Conservation (phyloP, 768 basidiomycete genomes). For the Auriscalpium vulgare region DNA sequence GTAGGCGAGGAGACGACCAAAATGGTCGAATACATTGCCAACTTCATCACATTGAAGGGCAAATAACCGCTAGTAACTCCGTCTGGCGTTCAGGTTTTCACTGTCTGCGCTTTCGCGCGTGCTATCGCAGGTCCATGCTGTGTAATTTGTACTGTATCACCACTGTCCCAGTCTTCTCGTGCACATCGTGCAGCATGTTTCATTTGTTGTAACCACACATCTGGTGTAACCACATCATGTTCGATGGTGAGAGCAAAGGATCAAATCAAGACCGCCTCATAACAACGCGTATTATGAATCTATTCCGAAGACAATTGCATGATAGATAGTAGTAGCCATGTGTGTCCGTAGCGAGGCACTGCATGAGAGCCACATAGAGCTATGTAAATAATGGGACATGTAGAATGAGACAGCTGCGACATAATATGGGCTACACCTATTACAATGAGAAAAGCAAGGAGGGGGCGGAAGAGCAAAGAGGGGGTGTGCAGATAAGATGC, state of each 20-base stretch:
- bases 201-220: no score
- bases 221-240: no score
- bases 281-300: not conserved
- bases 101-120: no score
- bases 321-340: not conserved
- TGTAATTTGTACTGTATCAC: no score
- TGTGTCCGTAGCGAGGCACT: not conserved
- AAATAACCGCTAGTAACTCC: not conserved
- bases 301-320: not conserved
- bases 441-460: not conserved
- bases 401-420: not conserved
- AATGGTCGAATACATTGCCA: constrained; percentile 58
- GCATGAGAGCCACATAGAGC: not conserved
- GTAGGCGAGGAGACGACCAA: constrained; percentile 69
- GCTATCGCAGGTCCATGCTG: no score
- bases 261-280: no score
- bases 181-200: no score
- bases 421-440: not conserved
- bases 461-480: not conserved
- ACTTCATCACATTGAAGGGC: constrained; percentile 47
- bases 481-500: not conserved
- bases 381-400: not conserved
- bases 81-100: not conserved
- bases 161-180: no score
- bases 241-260: no score